Conservation (phyloP, 768 basidiomycete genomes). For the Lactarius hatsudake region DNA sequence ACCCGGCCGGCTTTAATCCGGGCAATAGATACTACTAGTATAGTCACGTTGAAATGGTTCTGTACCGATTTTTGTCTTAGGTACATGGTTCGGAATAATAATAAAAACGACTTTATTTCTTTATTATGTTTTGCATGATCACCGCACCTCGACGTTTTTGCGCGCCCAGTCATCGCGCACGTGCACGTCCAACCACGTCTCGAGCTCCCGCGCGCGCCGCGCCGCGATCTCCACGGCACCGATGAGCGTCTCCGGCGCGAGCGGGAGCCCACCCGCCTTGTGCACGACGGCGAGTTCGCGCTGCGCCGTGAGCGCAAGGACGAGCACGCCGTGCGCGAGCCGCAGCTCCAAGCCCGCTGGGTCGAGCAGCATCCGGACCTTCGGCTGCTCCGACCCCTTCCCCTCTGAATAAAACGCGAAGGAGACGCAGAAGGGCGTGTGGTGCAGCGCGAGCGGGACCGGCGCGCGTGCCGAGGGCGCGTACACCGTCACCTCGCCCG, state of each 20-base stretch:
- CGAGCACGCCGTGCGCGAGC: constrained; percentile 63
- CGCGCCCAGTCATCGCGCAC: constrained; percentile 68
- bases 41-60: no score
- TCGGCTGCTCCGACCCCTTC: not conserved
- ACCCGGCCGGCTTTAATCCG: no score
- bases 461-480: constrained; percentile 84
- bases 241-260: constrained; percentile 71
- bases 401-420: constrained; percentile 76
- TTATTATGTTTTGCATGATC: constrained; percentile 7
- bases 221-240: constrained; percentile 69
- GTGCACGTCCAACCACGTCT: constrained; percentile 60
- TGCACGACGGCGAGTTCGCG: constrained; percentile 90
- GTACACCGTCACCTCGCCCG: constrained; percentile 88
- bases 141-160: constrained; percentile 58
- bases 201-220: constrained; percentile 64
- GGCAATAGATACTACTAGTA: no score
- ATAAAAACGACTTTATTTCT: no score
- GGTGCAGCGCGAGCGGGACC: constrained; percentile 87
- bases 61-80: no score
- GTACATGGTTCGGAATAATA: no score
- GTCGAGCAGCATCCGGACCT: constrained; percentile 58
- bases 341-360: constrained; percentile 78
- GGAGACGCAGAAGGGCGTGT: constrained; percentile 88
- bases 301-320: constrained; percentile 87
- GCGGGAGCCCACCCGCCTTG: constrained; percentile 87